Conservation (phyloP, 176 grass and related monocot species). For the Typha latifolia region DNA sequence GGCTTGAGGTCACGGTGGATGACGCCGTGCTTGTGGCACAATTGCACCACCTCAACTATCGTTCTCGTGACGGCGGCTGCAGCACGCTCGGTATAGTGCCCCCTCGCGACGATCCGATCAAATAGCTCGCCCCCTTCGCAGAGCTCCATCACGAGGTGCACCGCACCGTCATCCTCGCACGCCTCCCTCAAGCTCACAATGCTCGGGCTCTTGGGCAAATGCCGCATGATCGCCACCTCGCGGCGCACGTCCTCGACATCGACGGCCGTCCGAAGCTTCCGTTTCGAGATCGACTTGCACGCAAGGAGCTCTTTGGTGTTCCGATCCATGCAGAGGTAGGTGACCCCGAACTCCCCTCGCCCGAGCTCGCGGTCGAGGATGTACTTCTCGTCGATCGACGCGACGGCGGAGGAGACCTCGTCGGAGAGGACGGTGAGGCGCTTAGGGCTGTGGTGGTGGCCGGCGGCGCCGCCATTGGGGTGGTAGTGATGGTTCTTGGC, state of each 20-base stretch:
- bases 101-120: constrained; percentile 92
- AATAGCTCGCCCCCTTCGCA: constrained; percentile 99
- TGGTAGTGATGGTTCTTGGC: constrained; percentile 48
- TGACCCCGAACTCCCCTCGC: constrained; percentile 95
- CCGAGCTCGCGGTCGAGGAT: constrained; percentile 80
- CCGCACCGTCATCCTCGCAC: constrained; percentile 87
- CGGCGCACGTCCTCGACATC: constrained; percentile 98
- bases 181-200: constrained; percentile 73
- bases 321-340: constrained; percentile 93
- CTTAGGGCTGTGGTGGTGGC: constrained; percentile 26
- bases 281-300: constrained; percentile 99
- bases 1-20: constrained; percentile 98
- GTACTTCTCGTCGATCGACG: constrained; percentile 72
- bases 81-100: constrained; percentile 90
- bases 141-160: constrained; percentile 99
- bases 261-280: constrained; percentile 84
- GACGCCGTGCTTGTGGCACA: constrained; percentile 91
- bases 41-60: constrained; percentile 95
- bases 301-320: constrained; percentile 71
- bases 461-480: constrained; percentile 12
- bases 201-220: constrained; percentile 71
- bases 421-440: constrained; percentile 63
- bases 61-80: constrained; percentile 64
- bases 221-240: constrained; percentile 97
- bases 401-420: constrained; percentile 36